Evolutionary conservation across 2,329 filamentous ascomycete species (phyloP), one percentile per base, ranked within the genome.

Genomic region (Furcasterigmium furcatum): DNA sequence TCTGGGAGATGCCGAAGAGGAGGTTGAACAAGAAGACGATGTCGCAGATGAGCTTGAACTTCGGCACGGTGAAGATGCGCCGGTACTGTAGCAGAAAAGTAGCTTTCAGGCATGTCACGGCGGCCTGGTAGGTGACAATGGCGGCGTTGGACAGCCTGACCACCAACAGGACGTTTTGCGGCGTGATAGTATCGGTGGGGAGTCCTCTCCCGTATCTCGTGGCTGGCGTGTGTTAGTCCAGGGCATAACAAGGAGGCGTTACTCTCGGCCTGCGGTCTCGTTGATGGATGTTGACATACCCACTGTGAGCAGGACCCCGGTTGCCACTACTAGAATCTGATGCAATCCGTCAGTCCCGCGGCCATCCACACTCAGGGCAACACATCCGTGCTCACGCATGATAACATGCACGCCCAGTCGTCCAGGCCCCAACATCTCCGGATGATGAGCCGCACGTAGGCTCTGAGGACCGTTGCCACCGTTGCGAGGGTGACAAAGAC

Each of bases 41-140:
- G 42, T 53, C 49, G 43, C 51, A 53, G 20, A 48, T 14, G 27
- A 43, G 41, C 20, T 50, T 45, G 39, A 53, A 40, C 4, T 14
- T 39, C 1, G 43, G 47, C 3, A 48, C 20, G 4, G 47, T 45
- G 27, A 60, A 60, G 9, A 67, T 55, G 19, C 66, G 63, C 30
- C 62, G 62, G 54, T 68, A 69, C 47, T 68, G 65, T 7, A 65
- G 48, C 22, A 68, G 53, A 29, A 69, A 63, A 1, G 64, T 63
- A 40, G 62, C 55, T 45, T 68, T 69, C 46, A 63, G 56, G 20
- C 54, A 49, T 27, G 54, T 40, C 3, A 68, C 52, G 20, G 54
- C 50, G 9, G 52, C 41, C 38, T 60, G 61, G 51, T 67, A 68
- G 18, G 59, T 46, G 9, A 67, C 45, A 22, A 65, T 56, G 2